Percentiles rank a stretch among this genome's conserved stretches.
Evolutionary conservation across 2,329 filamentous ascomycete species (phyloP).

Genomic region (Epichloe sibirici): DNA sequence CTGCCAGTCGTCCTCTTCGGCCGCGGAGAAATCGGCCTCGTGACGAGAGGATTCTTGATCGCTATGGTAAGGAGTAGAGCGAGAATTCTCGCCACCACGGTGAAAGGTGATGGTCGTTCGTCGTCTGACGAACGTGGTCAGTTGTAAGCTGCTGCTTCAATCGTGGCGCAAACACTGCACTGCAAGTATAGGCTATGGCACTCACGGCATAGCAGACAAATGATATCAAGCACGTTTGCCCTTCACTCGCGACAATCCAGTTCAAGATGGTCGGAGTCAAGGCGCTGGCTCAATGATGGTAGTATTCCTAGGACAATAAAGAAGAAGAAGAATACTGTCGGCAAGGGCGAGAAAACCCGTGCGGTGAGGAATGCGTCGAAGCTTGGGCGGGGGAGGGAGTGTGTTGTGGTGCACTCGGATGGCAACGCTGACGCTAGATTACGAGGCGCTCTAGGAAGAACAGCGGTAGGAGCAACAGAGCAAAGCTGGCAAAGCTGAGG

Average conservation of each 20-base stretch:
- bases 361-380: background rate
- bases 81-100: slow-evolving; percentile 19
- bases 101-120: slow-evolving; percentile 14
- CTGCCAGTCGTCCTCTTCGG: slow-evolving; percentile 30
- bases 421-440: background rate
- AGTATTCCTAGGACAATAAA: background rate
- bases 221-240: slow-evolving; percentile 19
- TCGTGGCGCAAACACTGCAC: background rate
- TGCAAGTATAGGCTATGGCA: slow-evolving; percentile 10
- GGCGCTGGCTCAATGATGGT: slow-evolving; percentile 12
- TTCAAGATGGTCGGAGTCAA: slow-evolving; percentile 33
- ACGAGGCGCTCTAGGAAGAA: slow-evolving; percentile 1
- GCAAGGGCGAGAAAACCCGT: background rate
- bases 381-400: background rate
- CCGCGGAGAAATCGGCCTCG: slow-evolving; percentile 17
- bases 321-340: background rate
- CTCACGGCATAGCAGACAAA: slow-evolving; percentile 33
- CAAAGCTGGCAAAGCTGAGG: background rate
- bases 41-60: slow-evolving; percentile 25
- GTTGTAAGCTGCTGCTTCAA: slow-evolving; percentile 11
- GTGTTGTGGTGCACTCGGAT: background rate
- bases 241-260: slow-evolving; percentile 35
- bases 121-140: slow-evolving; percentile 17
- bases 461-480: background rate
- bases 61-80: slow-evolving; percentile 25